A percentile compares a stretch with the other conserved stretches of the same genome.
phyloP scores from a whole-genome alignment of 345 rosid species.

The Eucalyptus cloeziana region DNA sequence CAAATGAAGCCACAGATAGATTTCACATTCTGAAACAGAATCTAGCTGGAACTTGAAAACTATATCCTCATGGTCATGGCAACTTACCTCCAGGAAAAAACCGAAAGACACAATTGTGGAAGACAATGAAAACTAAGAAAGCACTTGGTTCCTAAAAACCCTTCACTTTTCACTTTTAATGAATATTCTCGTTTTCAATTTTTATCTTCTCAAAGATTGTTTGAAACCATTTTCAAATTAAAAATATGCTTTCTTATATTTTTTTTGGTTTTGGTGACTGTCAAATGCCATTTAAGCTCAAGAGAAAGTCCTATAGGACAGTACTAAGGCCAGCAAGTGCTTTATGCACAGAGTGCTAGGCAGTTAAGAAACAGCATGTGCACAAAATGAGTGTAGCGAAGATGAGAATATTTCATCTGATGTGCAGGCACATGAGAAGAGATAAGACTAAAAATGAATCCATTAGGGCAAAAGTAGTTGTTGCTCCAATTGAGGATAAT shows the following conservation, averaged over 20 bases:
- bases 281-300: not conserved
- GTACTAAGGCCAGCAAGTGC: not conserved
- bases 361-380: not conserved
- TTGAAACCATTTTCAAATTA: not conserved
- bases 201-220: not conserved
- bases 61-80: not conserved
- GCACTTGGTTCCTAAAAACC: not conserved
- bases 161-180: not conserved
- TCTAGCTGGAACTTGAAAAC: not conserved
- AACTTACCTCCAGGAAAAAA: not conserved
- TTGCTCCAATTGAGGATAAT: not conserved
- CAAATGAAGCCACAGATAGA: not conserved
- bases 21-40: not conserved
- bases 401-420: not conserved
- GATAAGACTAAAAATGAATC: not conserved
- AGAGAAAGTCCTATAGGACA: not conserved
- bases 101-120: not conserved
- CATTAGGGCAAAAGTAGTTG: not conserved
- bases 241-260: not conserved
- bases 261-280: not conserved
- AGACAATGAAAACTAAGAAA: not conserved
- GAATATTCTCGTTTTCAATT: not conserved
- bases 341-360: not conserved
- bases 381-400: not conserved
- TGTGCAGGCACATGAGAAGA: not conserved